These are phyloP conservation scores for Leccinum imitatum DNA, from an alignment of 768 basidiomycete genomes.

Conservation along the genomic window DNA sequence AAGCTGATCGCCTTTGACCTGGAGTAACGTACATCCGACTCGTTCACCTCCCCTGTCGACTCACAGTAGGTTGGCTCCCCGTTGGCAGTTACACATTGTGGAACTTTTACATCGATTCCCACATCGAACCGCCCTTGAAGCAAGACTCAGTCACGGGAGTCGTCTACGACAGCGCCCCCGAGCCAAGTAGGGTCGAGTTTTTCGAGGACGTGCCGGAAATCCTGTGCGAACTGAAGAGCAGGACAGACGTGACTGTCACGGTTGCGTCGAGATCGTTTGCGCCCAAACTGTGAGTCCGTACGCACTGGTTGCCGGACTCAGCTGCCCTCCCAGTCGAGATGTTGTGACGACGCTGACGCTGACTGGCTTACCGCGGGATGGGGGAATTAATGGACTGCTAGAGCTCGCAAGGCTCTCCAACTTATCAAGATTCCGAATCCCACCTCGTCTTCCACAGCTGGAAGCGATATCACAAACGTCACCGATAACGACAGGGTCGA, in stretches of 20 bases:
- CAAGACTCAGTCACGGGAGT: slow-evolving; percentile 35
- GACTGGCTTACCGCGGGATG: not conserved
- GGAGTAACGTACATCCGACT: slow-evolving; percentile 52
- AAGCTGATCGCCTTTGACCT: slow-evolving; percentile 78
- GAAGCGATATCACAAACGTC: slow-evolving; percentile 22
- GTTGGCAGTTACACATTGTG: slow-evolving; percentile 75
- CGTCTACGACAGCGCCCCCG: slow-evolving; percentile 25
- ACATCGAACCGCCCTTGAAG: slow-evolving; percentile 59
- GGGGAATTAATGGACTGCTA: slow-evolving; percentile 27
- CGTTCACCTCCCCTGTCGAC: not conserved
- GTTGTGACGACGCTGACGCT: not conserved
- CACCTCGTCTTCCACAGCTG: slow-evolving; percentile 31
- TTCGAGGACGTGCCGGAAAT: slow-evolving; percentile 78
- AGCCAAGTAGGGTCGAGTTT: slow-evolving; percentile 51
- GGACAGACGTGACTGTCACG: slow-evolving; percentile 53
- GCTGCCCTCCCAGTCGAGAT: not conserved
- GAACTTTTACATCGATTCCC: slow-evolving; percentile 86
- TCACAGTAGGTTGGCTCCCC: not conserved
- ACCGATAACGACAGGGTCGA: slow-evolving; percentile 16
- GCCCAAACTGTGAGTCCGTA: slow-evolving; percentile 55
- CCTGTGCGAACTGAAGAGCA: slow-evolving; percentile 51
- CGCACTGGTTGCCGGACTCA: not conserved
- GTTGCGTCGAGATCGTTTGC: slow-evolving; percentile 76
- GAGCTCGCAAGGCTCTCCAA: slow-evolving; percentile 74
- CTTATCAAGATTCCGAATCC: slow-evolving; percentile 59